phyloP scores from a whole-genome alignment of 371 early-diverging fungal genomes.

The Apophysomyces sp. region DNA sequence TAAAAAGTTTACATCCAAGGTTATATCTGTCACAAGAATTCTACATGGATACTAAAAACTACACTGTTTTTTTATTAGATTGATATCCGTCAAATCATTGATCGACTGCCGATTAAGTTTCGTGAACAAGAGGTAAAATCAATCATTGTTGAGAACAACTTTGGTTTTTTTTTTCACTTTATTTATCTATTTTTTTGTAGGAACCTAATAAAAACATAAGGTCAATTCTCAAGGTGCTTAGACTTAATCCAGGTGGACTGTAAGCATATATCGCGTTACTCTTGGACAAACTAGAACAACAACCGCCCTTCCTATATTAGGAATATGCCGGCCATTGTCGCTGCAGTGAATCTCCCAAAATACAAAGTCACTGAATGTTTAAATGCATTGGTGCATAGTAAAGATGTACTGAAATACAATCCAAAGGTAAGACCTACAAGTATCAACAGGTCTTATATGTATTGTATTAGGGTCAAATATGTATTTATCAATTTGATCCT shows the following conservation, averaged over 20 bases:
- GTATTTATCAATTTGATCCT: constrained; percentile 15
- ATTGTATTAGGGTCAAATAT: constrained; percentile 10
- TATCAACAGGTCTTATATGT: too few species aligned
- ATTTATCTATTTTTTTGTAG: not conserved
- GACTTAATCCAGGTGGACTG: constrained; percentile 26
- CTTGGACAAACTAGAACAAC: not conserved
- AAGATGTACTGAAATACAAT: constrained; percentile 24
- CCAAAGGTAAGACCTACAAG: constrained; percentile 7
- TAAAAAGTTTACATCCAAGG: constrained; percentile 6
- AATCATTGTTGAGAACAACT: too few species aligned
- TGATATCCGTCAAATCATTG: constrained; percentile 25
- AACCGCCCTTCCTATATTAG: not conserved
- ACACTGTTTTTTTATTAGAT: constrained; percentile 12
- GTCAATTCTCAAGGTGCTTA: constrained; percentile 18
- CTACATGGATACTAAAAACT: not conserved
- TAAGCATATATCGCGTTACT: constrained; percentile 10
- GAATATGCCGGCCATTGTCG: constrained; percentile 18
- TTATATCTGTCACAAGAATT: not conserved
- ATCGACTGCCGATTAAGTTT: constrained; percentile 28
- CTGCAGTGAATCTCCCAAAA: constrained; percentile 12
- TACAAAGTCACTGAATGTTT: constrained; percentile 25
- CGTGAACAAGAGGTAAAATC: constrained; percentile 36
- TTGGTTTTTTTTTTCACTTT: not conserved
- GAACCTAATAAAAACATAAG: constrained; percentile 28
- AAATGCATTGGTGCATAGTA: constrained; percentile 25